A percentile compares a stretch with the other conserved stretches of the same genome.
Evolutionary conservation across 495 filamentous ascomycete genomes (phyloP).

Genomic region (Cercophora sp.): DNA sequence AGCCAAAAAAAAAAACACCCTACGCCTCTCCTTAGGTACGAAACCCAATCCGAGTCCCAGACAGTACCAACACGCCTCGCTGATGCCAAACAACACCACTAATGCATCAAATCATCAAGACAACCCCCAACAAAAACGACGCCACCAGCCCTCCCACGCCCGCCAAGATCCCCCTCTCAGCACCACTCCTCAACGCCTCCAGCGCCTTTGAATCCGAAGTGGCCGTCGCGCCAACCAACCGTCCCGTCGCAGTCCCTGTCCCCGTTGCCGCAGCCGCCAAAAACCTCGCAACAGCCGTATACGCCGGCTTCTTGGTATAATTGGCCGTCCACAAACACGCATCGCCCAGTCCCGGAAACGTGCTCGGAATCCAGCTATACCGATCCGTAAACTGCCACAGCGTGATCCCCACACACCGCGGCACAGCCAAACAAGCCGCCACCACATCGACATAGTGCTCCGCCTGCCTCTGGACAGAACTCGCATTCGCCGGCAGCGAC

Average conservation of each 20-base stretch:
- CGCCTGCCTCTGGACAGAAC: slow-evolving; percentile 45
- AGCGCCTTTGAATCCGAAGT: neutral
- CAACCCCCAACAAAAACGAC: too few species aligned
- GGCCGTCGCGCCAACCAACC: neutral
- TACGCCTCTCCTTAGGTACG: too few species aligned
- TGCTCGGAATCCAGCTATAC: slow-evolving; percentile 46
- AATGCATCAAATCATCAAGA: too few species aligned
- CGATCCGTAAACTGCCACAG: slow-evolving; percentile 61
- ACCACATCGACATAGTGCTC: slow-evolving; percentile 49
- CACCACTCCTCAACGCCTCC: too few species aligned
- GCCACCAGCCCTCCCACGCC: too few species aligned
- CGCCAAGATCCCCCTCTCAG: too few species aligned
- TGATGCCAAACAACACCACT: too few species aligned
- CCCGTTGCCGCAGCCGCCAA: slow-evolving; percentile 17
- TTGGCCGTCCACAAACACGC: slow-evolving; percentile 48
- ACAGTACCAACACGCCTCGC: too few species aligned
- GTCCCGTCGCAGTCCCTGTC: neutral
- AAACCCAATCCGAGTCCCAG: too few species aligned
- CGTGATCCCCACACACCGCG: slow-evolving; percentile 55
- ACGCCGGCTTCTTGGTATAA: slow-evolving; percentile 49
- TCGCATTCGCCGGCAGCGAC: slow-evolving; percentile 27
- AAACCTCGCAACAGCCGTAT: slow-evolving; percentile 29
- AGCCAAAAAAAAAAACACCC: too few species aligned
- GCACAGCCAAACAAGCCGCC: slow-evolving; percentile 47
- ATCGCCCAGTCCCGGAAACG: slow-evolving; percentile 50